Conservation (phyloP, 2,329 filamentous ascomycete genomes). For the Cladosporium austrohemisphaericum region DNA sequence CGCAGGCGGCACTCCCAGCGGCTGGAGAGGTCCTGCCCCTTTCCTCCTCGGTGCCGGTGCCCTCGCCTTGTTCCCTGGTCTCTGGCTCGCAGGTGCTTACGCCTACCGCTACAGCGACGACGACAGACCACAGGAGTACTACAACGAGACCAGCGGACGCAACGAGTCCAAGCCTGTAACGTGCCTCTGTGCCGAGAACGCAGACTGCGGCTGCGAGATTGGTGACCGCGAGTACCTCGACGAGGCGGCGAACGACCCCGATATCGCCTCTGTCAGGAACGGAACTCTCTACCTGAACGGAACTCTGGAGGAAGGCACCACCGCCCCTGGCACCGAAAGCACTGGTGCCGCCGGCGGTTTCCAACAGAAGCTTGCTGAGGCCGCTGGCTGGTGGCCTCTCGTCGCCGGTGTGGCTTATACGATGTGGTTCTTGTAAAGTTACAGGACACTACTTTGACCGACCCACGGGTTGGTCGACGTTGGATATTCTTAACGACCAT, state of each 20-base stretch:
- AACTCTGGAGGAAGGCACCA: slow-evolving; percentile 56
- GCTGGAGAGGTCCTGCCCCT: slow-evolving; percentile 45
- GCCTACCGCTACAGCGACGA: slow-evolving; percentile 57
- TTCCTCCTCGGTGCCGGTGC: slow-evolving; percentile 51
- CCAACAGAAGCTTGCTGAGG: slow-evolving; percentile 26
- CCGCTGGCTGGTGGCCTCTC: slow-evolving; percentile 39
- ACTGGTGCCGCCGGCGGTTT: slow-evolving; percentile 22
- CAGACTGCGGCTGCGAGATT: slow-evolving; percentile 56
- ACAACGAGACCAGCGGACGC: slow-evolving; percentile 45
- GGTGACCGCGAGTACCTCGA: slow-evolving; percentile 65
- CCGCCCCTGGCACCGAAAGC: slow-evolving; percentile 36
- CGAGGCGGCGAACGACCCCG: slow-evolving; percentile 55
- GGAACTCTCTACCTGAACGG: slow-evolving; percentile 70
- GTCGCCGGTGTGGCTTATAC: slow-evolving; percentile 36
- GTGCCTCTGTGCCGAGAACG: slow-evolving; percentile 58
- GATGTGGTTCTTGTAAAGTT: slow-evolving; percentile 30
- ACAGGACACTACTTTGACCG: neutral
- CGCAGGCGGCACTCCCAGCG: slow-evolving; percentile 36
- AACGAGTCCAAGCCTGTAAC: slow-evolving; percentile 59
- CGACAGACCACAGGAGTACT: slow-evolving; percentile 52
- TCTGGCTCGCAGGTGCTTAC: slow-evolving; percentile 63
- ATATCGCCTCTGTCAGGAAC: slow-evolving; percentile 61
- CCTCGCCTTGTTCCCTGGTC: slow-evolving; percentile 57
- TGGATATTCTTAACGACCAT: too few species aligned
- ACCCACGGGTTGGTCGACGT: too few species aligned